phyloP scores from a whole-genome alignment of 2,329 filamentous ascomycete genomes.

The Botrytis aclada region DNA sequence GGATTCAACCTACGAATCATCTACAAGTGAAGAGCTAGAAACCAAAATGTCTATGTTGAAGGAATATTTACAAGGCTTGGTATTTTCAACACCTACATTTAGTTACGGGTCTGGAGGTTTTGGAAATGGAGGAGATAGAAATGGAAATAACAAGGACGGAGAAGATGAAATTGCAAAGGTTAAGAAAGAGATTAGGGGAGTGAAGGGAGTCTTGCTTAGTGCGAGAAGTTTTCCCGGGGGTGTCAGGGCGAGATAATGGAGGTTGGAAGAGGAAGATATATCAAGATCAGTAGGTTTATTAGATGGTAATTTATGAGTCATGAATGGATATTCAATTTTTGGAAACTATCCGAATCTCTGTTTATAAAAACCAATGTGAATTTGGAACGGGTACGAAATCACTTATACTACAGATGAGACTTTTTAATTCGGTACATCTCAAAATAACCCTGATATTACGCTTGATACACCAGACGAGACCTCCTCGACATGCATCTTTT shows the following conservation, averaged over 20 bases:
- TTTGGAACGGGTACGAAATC: background rate
- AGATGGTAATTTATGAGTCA: slow-evolving; percentile 10
- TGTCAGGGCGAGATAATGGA: slow-evolving; percentile 21
- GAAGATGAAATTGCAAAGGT: slow-evolving; percentile 71
- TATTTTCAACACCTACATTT: slow-evolving; percentile 43
- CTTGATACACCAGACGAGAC: background rate
- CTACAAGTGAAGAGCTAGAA: slow-evolving; percentile 28
- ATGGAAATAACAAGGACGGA: slow-evolving; percentile 44
- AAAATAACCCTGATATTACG: background rate
- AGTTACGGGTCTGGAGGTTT: slow-evolving; percentile 36
- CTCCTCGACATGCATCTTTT: background rate
- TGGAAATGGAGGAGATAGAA: slow-evolving; percentile 34
- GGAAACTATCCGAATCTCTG: background rate
- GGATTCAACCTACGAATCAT: slow-evolving; percentile 32
- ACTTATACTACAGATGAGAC: background rate
- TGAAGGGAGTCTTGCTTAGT: slow-evolving; percentile 76
- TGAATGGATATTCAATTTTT: background rate
- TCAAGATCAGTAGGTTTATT: slow-evolving; percentile 23
- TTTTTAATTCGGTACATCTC: background rate
- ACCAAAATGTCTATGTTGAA: slow-evolving; percentile 49
- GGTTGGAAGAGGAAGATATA: background rate
- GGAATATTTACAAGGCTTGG: slow-evolving; percentile 63
- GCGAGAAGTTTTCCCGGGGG: slow-evolving; percentile 65
- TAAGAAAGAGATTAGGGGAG: slow-evolving; percentile 71
- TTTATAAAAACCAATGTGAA: background rate